Base-by-base conservation (phyloP, 2,329 filamentous ascomycete species). In the Nemania sp. region DNA sequence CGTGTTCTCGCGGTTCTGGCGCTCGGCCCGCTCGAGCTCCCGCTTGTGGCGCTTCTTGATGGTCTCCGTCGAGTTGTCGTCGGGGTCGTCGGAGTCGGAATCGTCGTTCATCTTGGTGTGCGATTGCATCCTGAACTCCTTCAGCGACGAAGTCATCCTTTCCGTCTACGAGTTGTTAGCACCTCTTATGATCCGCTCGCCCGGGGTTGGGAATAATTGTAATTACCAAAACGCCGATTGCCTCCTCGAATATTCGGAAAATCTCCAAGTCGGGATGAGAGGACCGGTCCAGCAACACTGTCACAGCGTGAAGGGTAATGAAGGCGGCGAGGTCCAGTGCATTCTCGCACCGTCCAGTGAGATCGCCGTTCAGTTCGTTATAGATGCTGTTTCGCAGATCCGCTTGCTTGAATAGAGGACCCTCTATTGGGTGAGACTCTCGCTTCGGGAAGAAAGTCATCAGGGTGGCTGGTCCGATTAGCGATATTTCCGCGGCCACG, bases 201-300 rank as follows among this genome's bases (percentile, higher is more conserved):
- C 0, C 20, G 53, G 13, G 25, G 32, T 18, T 10, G 5, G 4
- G 2, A 10, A 2, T 46, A 20, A 4, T 34, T 6, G 9, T 0
- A 59, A 76, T 47, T 70, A 87, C 85, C 63, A 88, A 68, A 20
- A 87, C 82, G 12, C 85, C 86, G 34, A 89, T 85, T 5, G 85
- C 86, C 62, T 89, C 86, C 65, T 88, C 85, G 48, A 89, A 88
- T 1, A 89, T 85, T 1, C 85, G 81, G 59, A 88, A 86, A 0
- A 88, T 78, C 60, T 89, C 84, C 0, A 89, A 74, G 48, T 88
- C 84, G 0, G 82, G 83, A 65, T 88, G 84, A 0, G 84, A 82
- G 0, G 84, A 80, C 25, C 82, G 76, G 25, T 88, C 85, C 0
- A 89, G 75, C 1, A 89, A 76, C 0, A 88, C 85, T 0, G 82